Percentiles rank a stretch among this genome's conserved stretches.
Conservation (phyloP, 23 red algal species). For the Gracilariopsis chorda region DNA sequence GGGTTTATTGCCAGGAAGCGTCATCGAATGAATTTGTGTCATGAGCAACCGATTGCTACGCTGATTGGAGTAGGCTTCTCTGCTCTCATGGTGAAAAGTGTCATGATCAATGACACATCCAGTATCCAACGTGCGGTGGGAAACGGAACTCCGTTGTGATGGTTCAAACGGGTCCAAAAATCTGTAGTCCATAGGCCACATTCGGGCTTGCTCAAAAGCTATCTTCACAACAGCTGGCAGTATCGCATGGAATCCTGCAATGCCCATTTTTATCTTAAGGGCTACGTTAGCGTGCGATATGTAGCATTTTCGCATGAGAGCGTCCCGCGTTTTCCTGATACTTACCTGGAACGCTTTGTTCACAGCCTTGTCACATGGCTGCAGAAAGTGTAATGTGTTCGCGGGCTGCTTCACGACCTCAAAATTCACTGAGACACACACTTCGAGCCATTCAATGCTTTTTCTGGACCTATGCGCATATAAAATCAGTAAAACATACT, state of each 20-base stretch:
- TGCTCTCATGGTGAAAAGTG: too few relatives aligned
- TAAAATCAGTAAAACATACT: background rate
- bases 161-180: background rate
- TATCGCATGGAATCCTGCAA: background rate
- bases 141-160: too few relatives aligned
- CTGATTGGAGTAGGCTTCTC: too few relatives aligned
- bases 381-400: background rate
- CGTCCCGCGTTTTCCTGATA: background rate
- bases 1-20: too few relatives aligned
- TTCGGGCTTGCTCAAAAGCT: background rate
- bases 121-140: too few relatives aligned
- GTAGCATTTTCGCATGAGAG: background rate
- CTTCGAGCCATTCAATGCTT: background rate
- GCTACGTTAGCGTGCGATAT: background rate
- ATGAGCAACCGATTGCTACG: too few relatives aligned
- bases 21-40: too few relatives aligned
- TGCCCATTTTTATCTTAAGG: background rate
- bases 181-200: background rate
- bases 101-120: too few relatives aligned
- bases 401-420: background rate
- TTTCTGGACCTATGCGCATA: background rate
- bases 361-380: background rate
- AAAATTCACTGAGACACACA: background rate
- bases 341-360: background rate
- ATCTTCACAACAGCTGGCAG: background rate